Base-by-base conservation (phyloP, 1,139 yeast genomes). In the Oligophagozyma castellii region DNA sequence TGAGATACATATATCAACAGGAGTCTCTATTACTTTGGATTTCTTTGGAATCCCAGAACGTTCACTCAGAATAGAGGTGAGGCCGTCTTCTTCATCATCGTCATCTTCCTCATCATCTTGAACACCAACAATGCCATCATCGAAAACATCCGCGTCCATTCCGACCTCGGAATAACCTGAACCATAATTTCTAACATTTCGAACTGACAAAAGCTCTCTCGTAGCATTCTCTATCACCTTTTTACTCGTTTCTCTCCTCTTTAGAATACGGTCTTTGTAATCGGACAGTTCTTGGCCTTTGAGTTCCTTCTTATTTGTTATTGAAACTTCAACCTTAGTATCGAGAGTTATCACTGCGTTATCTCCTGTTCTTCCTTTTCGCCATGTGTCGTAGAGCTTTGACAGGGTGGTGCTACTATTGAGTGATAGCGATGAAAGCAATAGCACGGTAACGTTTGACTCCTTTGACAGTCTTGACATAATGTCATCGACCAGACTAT, bases 1-100 rank as follows among this genome's bases (percentile, higher is more conserved):
- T n/a, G 77, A 64, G 12, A 79, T 69, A 41, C 69, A 73, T 27
- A 71, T 67, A 52, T 86, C 96, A 32, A 58, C 40, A 4, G 63
- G 63, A 5, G 38, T 37, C 21, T 46, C 44, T 1, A 37, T 26
- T 7, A 33, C 38, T 8, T 42, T 30, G 6, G 36, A 27, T 14
- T 38, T 42, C 4, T 40, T 47, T 4, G 30, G 12, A 5, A 29
- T 16, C 4, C 27, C 18, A 4, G 38, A 18, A 10, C 24, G 30
- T 2, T 39, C 33, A 8, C 35, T 36, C 5, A 48, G 25, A 6
- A 46, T 29, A 23, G 38, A 43, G 11, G 35, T 15, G 12, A 37
- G 21, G 20, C 29, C 32, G 16, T 46, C 55, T 14, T 52, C 55
- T 5, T 47, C 56, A n/a, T 50, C 56, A n/a, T 39, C 48, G n/a